A percentile compares a stretch with the other conserved stretches of the same genome.
Evolutionary conservation across 2,329 filamentous ascomycete species (phyloP).

Genomic region (Fusarium nisikadoi): DNA sequence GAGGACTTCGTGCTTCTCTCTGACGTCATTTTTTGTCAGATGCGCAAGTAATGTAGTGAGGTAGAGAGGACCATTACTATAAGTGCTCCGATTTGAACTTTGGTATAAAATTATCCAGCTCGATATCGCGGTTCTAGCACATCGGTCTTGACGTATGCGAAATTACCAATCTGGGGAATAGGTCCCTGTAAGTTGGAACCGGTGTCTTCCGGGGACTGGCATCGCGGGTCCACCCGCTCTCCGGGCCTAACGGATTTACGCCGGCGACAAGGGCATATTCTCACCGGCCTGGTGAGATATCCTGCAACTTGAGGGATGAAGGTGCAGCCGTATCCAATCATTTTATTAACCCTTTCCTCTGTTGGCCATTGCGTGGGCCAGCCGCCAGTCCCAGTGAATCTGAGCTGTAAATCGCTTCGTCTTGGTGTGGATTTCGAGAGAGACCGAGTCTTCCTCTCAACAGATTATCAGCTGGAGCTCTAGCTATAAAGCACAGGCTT

Average conservation of each 20-base stretch:
- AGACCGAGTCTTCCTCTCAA: not conserved
- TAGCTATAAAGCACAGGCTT: slow-evolving; percentile 5
- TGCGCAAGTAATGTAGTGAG: not conserved
- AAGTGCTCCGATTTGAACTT: not conserved
- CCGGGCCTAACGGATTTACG: slow-evolving; percentile 17
- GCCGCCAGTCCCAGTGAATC: not conserved
- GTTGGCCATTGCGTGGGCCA: not conserved
- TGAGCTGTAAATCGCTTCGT: not conserved
- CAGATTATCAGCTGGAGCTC: not conserved
- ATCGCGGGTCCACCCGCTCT: slow-evolving; percentile 6
- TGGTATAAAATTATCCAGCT: not conserved
- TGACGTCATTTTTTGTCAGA: slow-evolving; percentile 44
- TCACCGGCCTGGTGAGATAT: slow-evolving; percentile 6
- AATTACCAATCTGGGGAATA: slow-evolving; percentile 7
- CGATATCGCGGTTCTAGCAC: not conserved
- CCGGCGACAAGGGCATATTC: slow-evolving; percentile 10
- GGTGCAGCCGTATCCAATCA: slow-evolving; percentile 9
- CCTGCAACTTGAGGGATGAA: not conserved
- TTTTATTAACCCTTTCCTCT: not conserved
- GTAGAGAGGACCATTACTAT: not conserved
- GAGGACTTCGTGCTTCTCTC: slow-evolving; percentile 31
- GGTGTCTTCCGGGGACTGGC: slow-evolving; percentile 10
- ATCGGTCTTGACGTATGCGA: not conserved
- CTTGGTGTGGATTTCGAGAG: not conserved
- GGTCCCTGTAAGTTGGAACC: slow-evolving; percentile 19